A percentile compares a stretch with the other conserved stretches of the same genome.
phyloP scores from a whole-genome alignment of 805 yeast species.

The Kuraishia ogatae region DNA sequence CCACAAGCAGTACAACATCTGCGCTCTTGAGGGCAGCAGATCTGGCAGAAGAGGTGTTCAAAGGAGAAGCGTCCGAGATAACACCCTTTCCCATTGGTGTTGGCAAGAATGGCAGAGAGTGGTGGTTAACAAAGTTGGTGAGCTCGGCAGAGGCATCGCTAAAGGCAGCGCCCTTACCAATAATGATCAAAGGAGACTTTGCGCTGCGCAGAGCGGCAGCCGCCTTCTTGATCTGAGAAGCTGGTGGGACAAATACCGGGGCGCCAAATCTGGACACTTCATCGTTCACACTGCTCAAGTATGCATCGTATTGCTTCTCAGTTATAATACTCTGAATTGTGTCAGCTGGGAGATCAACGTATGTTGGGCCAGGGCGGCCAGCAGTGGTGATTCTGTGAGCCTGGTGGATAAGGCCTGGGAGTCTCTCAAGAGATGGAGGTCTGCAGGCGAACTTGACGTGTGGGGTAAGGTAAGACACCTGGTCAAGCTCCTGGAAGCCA shows the following conservation, averaged over 20 bases:
- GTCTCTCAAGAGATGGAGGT: constrained; percentile 25
- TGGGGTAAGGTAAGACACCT: constrained; percentile 37
- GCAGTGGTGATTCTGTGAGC: constrained; percentile 34
- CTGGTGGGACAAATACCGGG: constrained; percentile 29
- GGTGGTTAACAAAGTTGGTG: constrained; percentile 30
- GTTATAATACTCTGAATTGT: constrained; percentile 30
- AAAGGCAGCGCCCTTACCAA: constrained; percentile 63
- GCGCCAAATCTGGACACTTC: constrained; percentile 15
- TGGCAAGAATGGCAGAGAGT: constrained; percentile 50
- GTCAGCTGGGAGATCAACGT: constrained; percentile 60
- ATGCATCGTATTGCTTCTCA: constrained; percentile 4
- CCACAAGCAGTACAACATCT: constrained; percentile 51
- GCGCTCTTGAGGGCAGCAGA: constrained; percentile 48
- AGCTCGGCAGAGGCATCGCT: constrained; percentile 26
- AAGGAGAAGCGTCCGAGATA: constrained; percentile 34
- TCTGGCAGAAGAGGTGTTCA: constrained; percentile 56
- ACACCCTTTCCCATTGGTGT: constrained; percentile 81
- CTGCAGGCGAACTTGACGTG: constrained; percentile 42
- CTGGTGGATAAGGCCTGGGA: constrained; percentile 32
- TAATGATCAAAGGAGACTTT: constrained; percentile 40
- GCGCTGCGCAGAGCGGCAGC: constrained; percentile 25
- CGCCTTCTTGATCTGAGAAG: constrained; percentile 24
- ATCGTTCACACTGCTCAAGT: constrained; percentile 6
- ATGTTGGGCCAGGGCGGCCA: constrained; percentile 55
- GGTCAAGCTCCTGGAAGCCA: constrained; percentile 68